Evolutionary conservation across 2,329 filamentous ascomycete genomes (phyloP).

Genomic region (Sarocladium oryzae): DNA sequence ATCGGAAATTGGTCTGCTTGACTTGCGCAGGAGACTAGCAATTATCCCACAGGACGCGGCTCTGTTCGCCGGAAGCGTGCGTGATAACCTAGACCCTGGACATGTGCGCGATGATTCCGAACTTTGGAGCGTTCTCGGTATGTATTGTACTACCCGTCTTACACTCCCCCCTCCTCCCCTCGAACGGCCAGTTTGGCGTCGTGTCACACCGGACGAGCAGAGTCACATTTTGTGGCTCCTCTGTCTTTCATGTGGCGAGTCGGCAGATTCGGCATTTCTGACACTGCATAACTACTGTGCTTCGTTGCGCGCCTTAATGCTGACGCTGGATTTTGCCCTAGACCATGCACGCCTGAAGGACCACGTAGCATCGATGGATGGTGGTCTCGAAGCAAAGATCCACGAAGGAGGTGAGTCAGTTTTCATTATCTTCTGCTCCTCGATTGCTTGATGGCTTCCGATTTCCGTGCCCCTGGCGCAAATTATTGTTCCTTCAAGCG

Average conservation of each 20-base stretch:
- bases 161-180: neutral
- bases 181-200: too few species aligned
- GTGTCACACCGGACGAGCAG: too few species aligned
- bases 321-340: slow-evolving; percentile 22
- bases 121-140: slow-evolving; percentile 90
- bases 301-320: neutral
- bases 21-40: slow-evolving; percentile 80
- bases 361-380: slow-evolving; percentile 78
- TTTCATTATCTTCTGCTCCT: neutral
- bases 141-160: slow-evolving; percentile 27
- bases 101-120: slow-evolving; percentile 96
- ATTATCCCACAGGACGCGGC: slow-evolving; percentile 98
- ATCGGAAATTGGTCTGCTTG: slow-evolving; percentile 80
- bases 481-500: neutral
- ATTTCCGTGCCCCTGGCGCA: neutral
- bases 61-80: slow-evolving; percentile 85
- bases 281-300: neutral
- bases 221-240: neutral
- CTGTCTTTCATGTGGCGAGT: neutral
- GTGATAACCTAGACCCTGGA: slow-evolving; percentile 92
- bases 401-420: slow-evolving; percentile 79
- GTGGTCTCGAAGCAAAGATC: slow-evolving; percentile 82
- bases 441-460: neutral
- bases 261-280: slow-evolving; percentile 17
- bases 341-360: slow-evolving; percentile 93